These are phyloP conservation scores for Melaleuca alternifolia DNA, from an alignment of 345 rosid genomes.

Conservation along the genomic window DNA sequence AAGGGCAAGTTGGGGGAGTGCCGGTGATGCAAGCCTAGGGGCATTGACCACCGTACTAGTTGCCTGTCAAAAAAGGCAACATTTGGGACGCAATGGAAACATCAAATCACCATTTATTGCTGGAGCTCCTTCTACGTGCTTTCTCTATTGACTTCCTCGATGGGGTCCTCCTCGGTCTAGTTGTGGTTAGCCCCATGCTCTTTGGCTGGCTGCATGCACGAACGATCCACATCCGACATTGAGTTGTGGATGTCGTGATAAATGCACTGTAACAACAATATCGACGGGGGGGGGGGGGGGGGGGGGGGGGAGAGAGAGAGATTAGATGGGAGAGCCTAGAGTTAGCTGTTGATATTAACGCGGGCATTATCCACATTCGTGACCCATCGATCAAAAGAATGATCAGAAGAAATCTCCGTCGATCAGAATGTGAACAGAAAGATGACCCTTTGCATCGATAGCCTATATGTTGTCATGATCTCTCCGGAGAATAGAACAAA, in stretches of 20 bases:
- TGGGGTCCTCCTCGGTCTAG: not conserved
- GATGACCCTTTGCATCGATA: not conserved
- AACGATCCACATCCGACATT: not conserved
- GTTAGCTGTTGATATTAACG: not conserved
- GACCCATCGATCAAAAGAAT: rapidly evolving
- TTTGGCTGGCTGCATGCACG: not conserved
- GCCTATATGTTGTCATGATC: not conserved
- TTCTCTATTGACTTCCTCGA: not conserved
- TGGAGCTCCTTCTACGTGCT: not conserved
- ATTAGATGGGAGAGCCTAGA: not conserved
- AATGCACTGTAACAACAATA: not conserved
- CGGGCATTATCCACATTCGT: not conserved
- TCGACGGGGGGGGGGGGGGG: too few species aligned
- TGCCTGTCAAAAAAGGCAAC: too few species aligned
- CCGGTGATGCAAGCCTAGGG: not conserved
- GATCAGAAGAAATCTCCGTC: not conserved
- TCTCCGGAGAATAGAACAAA: too few species aligned
- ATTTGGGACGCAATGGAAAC: not conserved
- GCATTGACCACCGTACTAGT: not conserved
- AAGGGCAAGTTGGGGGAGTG: not conserved
- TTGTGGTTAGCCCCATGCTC: not conserved
- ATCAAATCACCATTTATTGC: not conserved
- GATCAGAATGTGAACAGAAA: too few species aligned
- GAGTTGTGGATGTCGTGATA: not conserved
- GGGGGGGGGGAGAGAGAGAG: not conserved